phyloP scores from a whole-genome alignment of 2,329 filamentous ascomycete genomes.

The Epichloe elymi region DNA sequence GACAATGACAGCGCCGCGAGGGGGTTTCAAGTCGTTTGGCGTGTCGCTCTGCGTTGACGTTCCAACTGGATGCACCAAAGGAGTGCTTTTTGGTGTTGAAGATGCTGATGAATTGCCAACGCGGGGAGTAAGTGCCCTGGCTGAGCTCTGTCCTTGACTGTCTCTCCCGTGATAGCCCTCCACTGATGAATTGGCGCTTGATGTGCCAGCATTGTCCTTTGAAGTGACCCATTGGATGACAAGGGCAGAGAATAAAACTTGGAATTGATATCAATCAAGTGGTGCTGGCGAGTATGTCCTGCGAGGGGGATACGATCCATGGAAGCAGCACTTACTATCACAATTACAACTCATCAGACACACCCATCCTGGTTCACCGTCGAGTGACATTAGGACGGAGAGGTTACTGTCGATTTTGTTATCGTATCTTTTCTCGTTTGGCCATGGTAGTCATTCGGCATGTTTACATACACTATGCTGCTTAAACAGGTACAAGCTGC shows the following conservation, averaged over 20 bases:
- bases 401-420: conserved; percentile 33
- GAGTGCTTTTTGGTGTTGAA: background rate
- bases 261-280: background rate
- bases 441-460: background rate
- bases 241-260: conserved; percentile 46
- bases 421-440: background rate
- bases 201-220: conserved; percentile 27
- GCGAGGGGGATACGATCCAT: background rate
- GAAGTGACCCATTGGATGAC: conserved; percentile 50
- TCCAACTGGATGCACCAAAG: background rate
- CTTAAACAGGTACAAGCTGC: conserved; percentile 42
- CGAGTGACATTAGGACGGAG: conserved; percentile 41
- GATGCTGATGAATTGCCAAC: background rate
- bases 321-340: conserved; percentile 34
- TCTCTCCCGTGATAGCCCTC: conserved; percentile 8
- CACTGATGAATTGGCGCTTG: conserved; percentile 10
- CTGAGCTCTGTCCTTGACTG: conserved; percentile 1
- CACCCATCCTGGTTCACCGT: conserved; percentile 51
- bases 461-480: conserved; percentile 36
- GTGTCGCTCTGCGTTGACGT: background rate
- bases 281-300: background rate
- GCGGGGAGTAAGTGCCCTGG: conserved; percentile 3
- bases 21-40: background rate
- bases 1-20: conserved; percentile 16
- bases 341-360: conserved; percentile 53